phyloP scores from a whole-genome alignment of 2,329 filamentous ascomycete species.

The Stemphylium vesicarium region DNA sequence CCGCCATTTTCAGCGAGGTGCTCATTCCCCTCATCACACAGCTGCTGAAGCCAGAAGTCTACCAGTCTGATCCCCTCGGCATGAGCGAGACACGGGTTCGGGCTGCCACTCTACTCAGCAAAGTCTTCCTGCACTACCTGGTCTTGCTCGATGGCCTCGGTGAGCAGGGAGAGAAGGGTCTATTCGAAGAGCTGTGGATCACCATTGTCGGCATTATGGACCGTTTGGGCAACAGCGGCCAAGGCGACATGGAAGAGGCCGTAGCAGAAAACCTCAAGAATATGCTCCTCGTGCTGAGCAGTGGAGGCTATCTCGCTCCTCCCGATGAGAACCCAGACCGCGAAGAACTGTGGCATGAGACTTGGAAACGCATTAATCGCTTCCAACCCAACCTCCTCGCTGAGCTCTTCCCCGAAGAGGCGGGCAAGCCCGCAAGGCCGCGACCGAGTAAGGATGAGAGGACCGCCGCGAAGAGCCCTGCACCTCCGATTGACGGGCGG shows the following conservation, averaged over 20 bases:
- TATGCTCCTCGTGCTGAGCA: conserved; percentile 92
- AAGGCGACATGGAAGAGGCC: conserved; percentile 91
- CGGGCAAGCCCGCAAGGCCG: conserved; percentile 36
- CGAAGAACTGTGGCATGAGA: conserved; percentile 66
- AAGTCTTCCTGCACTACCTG: conserved; percentile 93
- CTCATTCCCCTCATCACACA: conserved; percentile 88
- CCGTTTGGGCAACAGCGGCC: conserved; percentile 92
- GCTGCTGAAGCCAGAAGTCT: conserved; percentile 92
- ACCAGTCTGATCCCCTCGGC: conserved; percentile 84
- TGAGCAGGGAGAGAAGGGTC: conserved; percentile 60
- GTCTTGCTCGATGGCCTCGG: conserved; percentile 79
- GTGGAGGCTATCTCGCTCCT: conserved; percentile 80
- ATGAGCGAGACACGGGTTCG: conserved; percentile 97
- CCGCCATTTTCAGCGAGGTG: conserved; percentile 90
- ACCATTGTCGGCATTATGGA: conserved; percentile 95
- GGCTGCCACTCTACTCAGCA: conserved; percentile 87
- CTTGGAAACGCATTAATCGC: conserved; percentile 64
- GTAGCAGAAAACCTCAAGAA: conserved; percentile 97
- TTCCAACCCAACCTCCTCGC: conserved; percentile 66
- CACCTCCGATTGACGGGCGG: conserved; percentile 7
- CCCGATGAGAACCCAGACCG: conserved; percentile 62
- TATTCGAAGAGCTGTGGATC: conserved; percentile 84
- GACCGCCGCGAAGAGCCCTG: conserved; percentile 7
- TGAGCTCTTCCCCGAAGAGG: conserved; percentile 63
- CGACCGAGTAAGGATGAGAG: conserved; percentile 29